Conservation (phyloP, 83 land plant species). For the Isoetes engelmannii region DNA sequence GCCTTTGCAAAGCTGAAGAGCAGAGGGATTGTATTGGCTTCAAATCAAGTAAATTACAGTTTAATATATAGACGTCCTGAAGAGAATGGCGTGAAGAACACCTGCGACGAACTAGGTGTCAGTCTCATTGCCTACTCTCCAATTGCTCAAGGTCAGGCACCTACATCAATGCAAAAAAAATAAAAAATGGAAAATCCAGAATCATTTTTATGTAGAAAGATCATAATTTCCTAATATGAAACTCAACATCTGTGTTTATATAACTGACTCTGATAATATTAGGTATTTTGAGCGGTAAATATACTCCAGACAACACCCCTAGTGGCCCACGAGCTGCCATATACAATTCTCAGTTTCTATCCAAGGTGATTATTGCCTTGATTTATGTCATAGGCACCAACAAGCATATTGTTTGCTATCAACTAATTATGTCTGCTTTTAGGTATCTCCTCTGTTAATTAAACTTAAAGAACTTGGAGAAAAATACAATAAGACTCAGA, state of each 20-base stretch:
- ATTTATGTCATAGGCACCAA: too few species aligned
- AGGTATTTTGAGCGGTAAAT: conserved; percentile 89
- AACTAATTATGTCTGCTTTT: not conserved
- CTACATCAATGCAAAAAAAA: not conserved
- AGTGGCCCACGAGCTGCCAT: conserved; percentile 76
- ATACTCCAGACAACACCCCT: conserved; percentile 77
- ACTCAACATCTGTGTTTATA: not conserved
- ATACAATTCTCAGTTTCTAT: conserved; percentile 67
- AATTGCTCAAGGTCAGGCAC: conserved; percentile 67
- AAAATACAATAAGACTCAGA: conserved; percentile 53
- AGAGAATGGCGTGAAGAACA: conserved; percentile 82
- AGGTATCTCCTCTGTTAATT: conserved; percentile 59
- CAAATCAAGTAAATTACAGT: too few species aligned
- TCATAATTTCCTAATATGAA: not conserved
- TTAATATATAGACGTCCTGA: conserved; percentile 3
- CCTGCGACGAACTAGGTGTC: conserved; percentile 90
- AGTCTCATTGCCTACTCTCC: conserved; percentile 92
- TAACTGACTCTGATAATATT: not conserved
- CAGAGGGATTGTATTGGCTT: too few species aligned
- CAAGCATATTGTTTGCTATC: not conserved
- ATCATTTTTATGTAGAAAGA: not conserved
- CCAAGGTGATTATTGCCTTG: conserved; percentile 46
- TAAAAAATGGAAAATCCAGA: not conserved
- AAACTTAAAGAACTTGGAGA: conserved; percentile 64
- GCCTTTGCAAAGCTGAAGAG: too few species aligned